phyloP scores from a whole-genome alignment of 129 eudicot species.

The Escallonia rubra region DNA sequence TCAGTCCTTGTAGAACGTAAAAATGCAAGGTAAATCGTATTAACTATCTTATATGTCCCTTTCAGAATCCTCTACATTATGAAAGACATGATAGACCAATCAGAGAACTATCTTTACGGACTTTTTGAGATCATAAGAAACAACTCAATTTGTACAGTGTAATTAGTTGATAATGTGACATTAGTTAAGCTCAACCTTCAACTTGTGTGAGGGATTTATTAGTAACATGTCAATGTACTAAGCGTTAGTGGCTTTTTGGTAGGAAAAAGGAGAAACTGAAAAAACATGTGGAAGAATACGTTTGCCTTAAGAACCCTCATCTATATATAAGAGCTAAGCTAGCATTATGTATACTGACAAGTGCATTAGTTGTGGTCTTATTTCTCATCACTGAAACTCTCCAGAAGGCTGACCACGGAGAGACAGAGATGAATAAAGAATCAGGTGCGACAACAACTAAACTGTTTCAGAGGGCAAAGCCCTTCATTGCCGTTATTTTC shows the following conservation, averaged over 20 bases:
- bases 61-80: not conserved
- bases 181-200: not conserved
- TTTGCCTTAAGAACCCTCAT: constrained; percentile 1
- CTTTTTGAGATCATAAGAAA: constrained; percentile 7
- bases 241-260: no score
- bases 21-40: constrained; percentile 16
- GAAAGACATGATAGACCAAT: constrained; percentile 6
- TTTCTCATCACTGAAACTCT: constrained; percentile 3
- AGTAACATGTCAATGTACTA: not conserved
- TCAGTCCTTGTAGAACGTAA: not conserved
- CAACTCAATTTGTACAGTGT: not conserved
- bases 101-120: not conserved
- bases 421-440: constrained; percentile 15
- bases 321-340: constrained; percentile 27
- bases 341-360: constrained; percentile 13
- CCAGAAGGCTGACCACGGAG: constrained; percentile 1
- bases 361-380: not conserved
- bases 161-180: not conserved
- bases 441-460: constrained; percentile 19
- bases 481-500: constrained; percentile 61
- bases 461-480: constrained; percentile 35
- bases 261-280: not conserved
- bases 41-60: not conserved
- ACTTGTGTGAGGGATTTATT: not conserved
- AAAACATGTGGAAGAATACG: constrained; percentile 9